Evolutionary conservation across 371 early-diverging fungal species (phyloP), one percentile per base, ranked within the genome.

Genomic region (Mortierella sp.): DNA sequence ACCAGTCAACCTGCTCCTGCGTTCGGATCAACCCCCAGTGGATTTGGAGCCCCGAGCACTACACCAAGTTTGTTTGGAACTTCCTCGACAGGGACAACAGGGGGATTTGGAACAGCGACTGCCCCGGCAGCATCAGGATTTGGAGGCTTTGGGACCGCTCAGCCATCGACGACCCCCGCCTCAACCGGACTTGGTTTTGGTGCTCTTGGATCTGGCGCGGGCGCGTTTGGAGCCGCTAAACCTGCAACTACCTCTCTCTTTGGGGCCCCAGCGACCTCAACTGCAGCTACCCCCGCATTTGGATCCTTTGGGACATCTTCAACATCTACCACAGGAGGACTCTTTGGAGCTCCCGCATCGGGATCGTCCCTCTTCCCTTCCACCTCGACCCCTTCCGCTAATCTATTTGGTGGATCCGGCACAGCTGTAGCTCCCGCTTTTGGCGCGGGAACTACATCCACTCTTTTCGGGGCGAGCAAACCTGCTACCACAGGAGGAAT

Each of bases 61-160:
- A 52, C 72, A 12, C 39, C 80, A 7, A 65, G 77, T n/a, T 73
- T 87, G 21, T 89, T 90, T 69, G 92, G 92, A 13, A 81, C 81
- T 22, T 69, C 89, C 22, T 78, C 83, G 40, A 67, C 86, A 2
- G 81, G 83, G 31, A 60, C 82, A 5, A 79, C 83, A 0, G 58
- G 82, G n/a, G 60, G 83, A 45, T 86, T 88, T 68, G 86, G 87
- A n/a, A 41, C 74, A 19, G 57, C 71, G 40, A 47, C 74, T 9
- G 46, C 60, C 4, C 14, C 59, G 2, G 22, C 74, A 2, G 54
- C 80, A 41, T 52, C 82, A 31, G 79, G 79, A 47, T 85, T 84
- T 62, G 86, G 88, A 39, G 64, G 60, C 44, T 76, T 79, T 60
- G 70, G 71, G 1, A 79, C 82, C 1, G 68, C 86, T 14, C 65